These are phyloP conservation scores for Chytriomyces sp. DNA, from an alignment of 192 early-diverging fungal species.

Conservation along the genomic window DNA sequence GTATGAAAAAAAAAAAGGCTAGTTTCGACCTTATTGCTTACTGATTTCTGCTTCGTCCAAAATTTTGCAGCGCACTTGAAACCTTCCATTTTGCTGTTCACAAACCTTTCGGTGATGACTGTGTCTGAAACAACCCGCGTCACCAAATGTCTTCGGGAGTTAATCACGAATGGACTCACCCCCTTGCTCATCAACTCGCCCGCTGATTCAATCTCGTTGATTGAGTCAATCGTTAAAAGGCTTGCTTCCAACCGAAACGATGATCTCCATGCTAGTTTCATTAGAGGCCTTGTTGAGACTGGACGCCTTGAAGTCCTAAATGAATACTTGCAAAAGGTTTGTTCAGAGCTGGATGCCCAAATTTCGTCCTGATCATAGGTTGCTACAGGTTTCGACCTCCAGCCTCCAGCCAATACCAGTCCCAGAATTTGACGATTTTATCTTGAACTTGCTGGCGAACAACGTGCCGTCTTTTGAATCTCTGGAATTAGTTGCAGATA, in stretches of 20 bases:
- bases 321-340: background rate
- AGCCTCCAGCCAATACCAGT: background rate
- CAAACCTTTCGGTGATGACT: background rate
- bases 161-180: too few species aligned
- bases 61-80: background rate
- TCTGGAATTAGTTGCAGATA: too few species aligned
- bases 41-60: background rate
- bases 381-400: too few species aligned
- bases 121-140: too few species aligned
- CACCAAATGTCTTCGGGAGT: too few species aligned
- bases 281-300: background rate
- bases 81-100: background rate
- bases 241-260: background rate
- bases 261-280: background rate
- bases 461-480: background rate
- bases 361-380: too few species aligned
- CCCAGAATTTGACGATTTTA: background rate
- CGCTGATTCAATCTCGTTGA: background rate
- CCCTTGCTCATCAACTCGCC: too few species aligned
- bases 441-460: background rate
- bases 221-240: constrained; percentile 1
- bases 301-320: background rate
- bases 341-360: background rate
- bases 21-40: too few species aligned
- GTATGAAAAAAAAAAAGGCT: background rate